Base-by-base conservation (phyloP, 1,284 basidiomycete species). In the Volvariella surrecta region DNA sequence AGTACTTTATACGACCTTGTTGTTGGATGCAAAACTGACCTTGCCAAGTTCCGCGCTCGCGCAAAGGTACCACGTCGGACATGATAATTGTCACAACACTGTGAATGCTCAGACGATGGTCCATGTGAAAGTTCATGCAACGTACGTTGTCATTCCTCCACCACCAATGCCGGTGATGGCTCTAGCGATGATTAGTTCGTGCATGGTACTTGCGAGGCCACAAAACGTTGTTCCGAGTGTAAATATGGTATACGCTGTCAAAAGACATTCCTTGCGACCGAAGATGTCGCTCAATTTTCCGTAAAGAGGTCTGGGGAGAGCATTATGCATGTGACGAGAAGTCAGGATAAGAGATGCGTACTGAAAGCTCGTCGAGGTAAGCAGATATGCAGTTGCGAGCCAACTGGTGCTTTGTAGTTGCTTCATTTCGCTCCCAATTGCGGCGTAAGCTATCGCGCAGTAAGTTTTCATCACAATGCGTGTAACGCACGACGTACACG, bases 201-300 rank as follows among this genome's bases (percentile, higher is more conserved):
- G 70, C 74, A 82, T 73, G 35, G 67, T 74, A 19, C 64, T 56
- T 0, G 77, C 66, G 1, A 78, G 49, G 2, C 77, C 77, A 45
- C 76, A 79, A 24, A 71, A 55, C 21, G 79, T 53, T 40, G 63
- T 71, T 4, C 78, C 79, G 1, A 78, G 38, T 0, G 68, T 73
- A 49, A 81, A 81, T 9, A 78, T 55, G 13, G 58, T 49, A 50
- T 79, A 79, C 0, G 76, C 70, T 45, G 75, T 71, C 0, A 81
- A 54, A 2, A 82, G 58, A 47, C 77, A 80, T 1, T 59, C 54
- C 50, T 79, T 80, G 3, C 78, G 66, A 2, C 79, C 79, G 47
- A 79, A 81, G 1, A 81, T 80, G 50, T 82, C 78, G 52, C 76
- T 79, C 15, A 79, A 58, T 56, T 80, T 80, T 10, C 78, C 78